A percentile compares a stretch with the other conserved stretches of the same genome.
Evolutionary conservation across 2,329 filamentous ascomycete genomes (phyloP).

Genomic region (Cladorrhinum sp.): DNA sequence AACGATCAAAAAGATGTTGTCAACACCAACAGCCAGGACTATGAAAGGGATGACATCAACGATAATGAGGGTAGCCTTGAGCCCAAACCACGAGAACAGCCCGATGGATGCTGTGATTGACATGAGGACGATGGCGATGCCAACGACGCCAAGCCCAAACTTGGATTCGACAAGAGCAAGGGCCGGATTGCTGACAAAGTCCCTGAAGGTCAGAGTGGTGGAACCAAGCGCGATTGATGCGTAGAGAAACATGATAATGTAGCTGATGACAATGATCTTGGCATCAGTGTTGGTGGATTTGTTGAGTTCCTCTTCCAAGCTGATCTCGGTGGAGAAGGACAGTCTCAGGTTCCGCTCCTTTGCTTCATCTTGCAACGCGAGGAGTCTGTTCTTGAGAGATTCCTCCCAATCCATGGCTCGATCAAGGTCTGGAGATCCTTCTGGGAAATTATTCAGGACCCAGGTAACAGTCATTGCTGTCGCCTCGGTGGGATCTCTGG

Average conservation of each 20-base stretch:
- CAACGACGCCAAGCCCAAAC: constrained; percentile 89
- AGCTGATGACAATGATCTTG: constrained; percentile 94
- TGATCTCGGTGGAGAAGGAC: constrained; percentile 94
- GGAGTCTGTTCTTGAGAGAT: constrained; percentile 68
- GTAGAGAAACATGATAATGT: constrained; percentile 98
- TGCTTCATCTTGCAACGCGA: constrained; percentile 80
- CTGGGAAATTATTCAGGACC: constrained; percentile 84
- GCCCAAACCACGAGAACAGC: constrained; percentile 83
- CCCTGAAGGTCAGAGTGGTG: constrained; percentile 72
- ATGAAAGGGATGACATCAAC: constrained; percentile 98
- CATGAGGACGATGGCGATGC: constrained; percentile 95
- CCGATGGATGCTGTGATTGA: constrained; percentile 95
- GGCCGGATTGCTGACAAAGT: constrained; percentile 77
- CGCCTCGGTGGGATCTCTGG: constrained; percentile 66
- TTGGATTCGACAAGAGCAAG: constrained; percentile 92
- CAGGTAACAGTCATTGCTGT: constrained; percentile 85
- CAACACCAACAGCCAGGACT: constrained; percentile 91
- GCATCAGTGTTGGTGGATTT: constrained; percentile 98
- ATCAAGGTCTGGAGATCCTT: constrained; percentile 67
- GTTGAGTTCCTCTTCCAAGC: constrained; percentile 91
- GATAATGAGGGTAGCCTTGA: constrained; percentile 96
- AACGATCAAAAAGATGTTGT: constrained; percentile 98
- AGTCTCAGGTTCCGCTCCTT: constrained; percentile 72
- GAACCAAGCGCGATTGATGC: constrained; percentile 90
- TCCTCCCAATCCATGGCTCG: constrained; percentile 88